A percentile compares a stretch with the other conserved stretches of the same genome.
Conservation (phyloP, 2,329 filamentous ascomycete genomes). For the Curvularia hawaiiensis region DNA sequence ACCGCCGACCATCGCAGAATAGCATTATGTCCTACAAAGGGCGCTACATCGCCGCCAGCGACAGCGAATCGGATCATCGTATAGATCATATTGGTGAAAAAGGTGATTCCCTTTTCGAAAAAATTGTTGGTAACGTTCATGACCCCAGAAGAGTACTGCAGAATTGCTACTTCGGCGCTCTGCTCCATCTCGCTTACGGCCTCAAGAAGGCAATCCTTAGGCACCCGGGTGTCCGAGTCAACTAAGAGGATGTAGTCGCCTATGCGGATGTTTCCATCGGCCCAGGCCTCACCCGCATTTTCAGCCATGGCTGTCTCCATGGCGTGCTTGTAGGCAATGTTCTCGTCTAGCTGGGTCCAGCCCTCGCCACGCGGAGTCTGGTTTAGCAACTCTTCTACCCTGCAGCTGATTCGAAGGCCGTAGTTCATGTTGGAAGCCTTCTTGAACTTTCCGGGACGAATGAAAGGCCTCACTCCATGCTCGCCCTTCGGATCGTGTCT, state of each 20-base stretch:
- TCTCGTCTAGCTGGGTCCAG: conserved; percentile 44
- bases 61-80: conserved; percentile 73
- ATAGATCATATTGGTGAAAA: conserved; percentile 81
- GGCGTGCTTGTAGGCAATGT: conserved; percentile 37
- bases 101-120: conserved; percentile 79
- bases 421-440: conserved; percentile 77
- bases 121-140: conserved; percentile 76
- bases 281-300: conserved; percentile 71
- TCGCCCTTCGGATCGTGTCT: conserved; percentile 45
- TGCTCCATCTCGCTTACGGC: conserved; percentile 83
- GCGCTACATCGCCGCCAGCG: conserved; percentile 72
- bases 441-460: conserved; percentile 46
- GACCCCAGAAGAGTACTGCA: conserved; percentile 71
- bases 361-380: conserved; percentile 25
- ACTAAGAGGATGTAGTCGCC: conserved; percentile 81
- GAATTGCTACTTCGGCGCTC: conserved; percentile 76
- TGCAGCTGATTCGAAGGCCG: conserved; percentile 64
- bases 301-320: conserved; percentile 68
- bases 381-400: conserved; percentile 65
- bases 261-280: conserved; percentile 82
- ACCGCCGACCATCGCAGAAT: conserved; percentile 72
- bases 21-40: conserved; percentile 80
- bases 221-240: conserved; percentile 50
- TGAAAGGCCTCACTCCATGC: conserved; percentile 26
- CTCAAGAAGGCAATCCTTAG: conserved; percentile 76